These are phyloP conservation scores for Plasmodium inui DNA, from an alignment of 169 alveolate genomes.

Conservation along the genomic window DNA sequence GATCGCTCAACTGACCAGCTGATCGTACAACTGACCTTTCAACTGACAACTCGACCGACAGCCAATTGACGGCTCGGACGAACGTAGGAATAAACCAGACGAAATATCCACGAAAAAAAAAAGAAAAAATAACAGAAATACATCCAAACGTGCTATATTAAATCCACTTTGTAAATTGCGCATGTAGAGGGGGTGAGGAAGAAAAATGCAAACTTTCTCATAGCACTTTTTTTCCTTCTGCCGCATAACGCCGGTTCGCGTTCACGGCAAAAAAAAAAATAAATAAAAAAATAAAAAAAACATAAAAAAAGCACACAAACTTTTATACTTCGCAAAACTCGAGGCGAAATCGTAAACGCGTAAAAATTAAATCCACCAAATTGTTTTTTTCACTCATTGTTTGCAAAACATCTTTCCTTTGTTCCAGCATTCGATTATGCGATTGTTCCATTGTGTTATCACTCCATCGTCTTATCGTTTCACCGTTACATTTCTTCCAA, in stretches of 20 bases:
- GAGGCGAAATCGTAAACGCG: neutral
- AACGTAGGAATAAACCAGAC: neutral
- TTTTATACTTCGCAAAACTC: neutral
- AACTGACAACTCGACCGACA: neutral
- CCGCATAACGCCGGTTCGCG: neutral
- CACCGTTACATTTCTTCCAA: neutral
- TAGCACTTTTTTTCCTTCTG: neutral
- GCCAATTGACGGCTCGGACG: neutral
- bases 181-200: neutral
- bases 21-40: neutral
- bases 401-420: neutral
- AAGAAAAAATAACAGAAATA: neutral
- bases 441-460: neutral
- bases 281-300: neutral
- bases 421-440: neutral
- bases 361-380: neutral
- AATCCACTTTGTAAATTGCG: neutral
- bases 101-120: neutral
- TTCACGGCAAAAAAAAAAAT: neutral
- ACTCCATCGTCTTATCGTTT: neutral
- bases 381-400: neutral
- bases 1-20: neutral
- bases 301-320: neutral
- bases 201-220: neutral
- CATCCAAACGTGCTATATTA: neutral